These are phyloP conservation scores for Gynandropsis gynandra DNA, from an alignment of 345 rosid genomes.

Conservation along the genomic window DNA sequence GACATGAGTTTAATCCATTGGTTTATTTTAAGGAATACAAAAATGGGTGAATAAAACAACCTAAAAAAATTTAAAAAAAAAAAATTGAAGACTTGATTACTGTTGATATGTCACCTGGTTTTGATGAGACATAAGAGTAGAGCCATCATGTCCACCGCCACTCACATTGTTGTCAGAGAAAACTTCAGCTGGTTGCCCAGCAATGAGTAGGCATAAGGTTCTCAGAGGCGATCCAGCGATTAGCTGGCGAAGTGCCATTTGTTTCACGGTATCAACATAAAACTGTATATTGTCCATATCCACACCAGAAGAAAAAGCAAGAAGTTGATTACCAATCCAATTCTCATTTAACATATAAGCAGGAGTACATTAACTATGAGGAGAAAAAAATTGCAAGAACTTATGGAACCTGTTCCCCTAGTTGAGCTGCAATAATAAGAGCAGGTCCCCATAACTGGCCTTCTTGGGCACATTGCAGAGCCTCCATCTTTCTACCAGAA, in stretches of 20 bases:
- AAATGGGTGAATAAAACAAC: no score
- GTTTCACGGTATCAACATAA: slow-evolving; percentile 69
- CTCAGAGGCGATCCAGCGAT: slow-evolving; percentile 77
- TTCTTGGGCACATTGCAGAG: slow-evolving; percentile 59
- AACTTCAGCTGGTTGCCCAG: slow-evolving; percentile 77
- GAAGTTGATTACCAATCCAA: neutral
- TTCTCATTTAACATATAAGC: neutral
- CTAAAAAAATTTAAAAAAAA: no score
- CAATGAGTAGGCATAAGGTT: slow-evolving; percentile 75
- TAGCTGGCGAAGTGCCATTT: slow-evolving; percentile 76
- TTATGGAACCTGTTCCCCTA: slow-evolving; percentile 68
- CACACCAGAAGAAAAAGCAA: neutral
- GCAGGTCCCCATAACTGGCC: slow-evolving; percentile 94
- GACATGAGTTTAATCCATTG: no score
- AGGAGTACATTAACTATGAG: neutral
- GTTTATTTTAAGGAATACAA: no score
- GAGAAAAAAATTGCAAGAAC: neutral
- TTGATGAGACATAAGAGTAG: slow-evolving; percentile 27
- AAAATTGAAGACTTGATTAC: no score
- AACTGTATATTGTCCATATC: slow-evolving; percentile 35
- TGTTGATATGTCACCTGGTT: slow-evolving; percentile 35
- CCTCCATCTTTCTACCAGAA: slow-evolving; percentile 70
- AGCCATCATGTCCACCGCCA: slow-evolving; percentile 27
- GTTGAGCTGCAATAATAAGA: slow-evolving; percentile 72
- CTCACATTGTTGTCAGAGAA: slow-evolving; percentile 36